Conservation (phyloP, 495 filamentous ascomycete species). For the Lasiosphaeria hispida region DNA sequence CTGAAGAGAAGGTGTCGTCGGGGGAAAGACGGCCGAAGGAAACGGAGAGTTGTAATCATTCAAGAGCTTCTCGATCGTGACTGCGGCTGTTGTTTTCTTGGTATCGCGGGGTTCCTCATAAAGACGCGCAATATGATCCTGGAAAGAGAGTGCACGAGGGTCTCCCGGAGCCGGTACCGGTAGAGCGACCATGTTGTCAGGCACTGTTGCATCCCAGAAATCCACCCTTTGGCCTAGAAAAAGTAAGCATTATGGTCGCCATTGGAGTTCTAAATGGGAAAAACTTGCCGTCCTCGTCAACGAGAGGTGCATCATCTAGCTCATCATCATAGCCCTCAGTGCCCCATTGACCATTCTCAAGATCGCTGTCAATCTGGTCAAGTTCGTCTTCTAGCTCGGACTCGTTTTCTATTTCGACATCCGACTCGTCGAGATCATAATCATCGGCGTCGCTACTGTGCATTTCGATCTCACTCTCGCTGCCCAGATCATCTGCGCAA, state of each 20-base stretch:
- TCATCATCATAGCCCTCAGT: not conserved
- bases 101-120: not conserved
- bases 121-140: not conserved
- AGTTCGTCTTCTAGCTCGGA: not conserved
- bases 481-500: constrained; percentile 17
- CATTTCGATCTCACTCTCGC: not conserved
- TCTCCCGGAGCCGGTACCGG: too few relatives aligned
- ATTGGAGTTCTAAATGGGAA: too few relatives aligned
- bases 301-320: too few relatives aligned
- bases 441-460: not conserved
- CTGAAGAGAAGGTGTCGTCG: not conserved
- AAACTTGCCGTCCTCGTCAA: not conserved
- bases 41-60: constrained; percentile 6
- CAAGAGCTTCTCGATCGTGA: constrained; percentile 3
- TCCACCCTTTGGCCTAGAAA: too few relatives aligned
- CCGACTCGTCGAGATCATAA: not conserved
- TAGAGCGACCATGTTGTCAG: too few relatives aligned
- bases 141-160: not conserved
- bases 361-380: not conserved
- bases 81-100: not conserved
- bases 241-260: too few relatives aligned
- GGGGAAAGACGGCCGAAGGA: constrained; percentile 4
- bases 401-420: not conserved
- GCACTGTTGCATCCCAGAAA: too few relatives aligned
- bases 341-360: not conserved